Evolutionary conservation across 768 basidiomycete species (phyloP), one percentile per base, ranked within the genome.

Genomic region (Calocybe gangraenosa): DNA sequence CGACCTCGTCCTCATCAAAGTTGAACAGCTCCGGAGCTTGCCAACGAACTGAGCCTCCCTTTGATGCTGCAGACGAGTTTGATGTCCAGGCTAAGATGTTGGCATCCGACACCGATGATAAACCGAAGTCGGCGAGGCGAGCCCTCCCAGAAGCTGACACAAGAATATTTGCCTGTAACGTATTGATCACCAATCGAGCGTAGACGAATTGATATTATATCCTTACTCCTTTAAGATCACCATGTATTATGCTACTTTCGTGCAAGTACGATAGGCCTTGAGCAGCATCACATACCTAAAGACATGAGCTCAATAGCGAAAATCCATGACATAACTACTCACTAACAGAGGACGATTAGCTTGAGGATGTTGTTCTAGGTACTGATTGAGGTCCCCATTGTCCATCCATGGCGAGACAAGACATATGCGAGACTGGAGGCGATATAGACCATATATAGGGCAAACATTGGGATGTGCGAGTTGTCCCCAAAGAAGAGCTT

Each of bases 371-470:
- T 20, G 14, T 13, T 23, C 22, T 25, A 47, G 30, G 20, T 47
- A 47, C 3, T 19, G 21, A 22, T 22, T 38, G 10, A 47, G 11
- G 23, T 47, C 39, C 15, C 46, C 46, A 22, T 47, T 40, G 14
- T 28, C 39, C 18, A 47, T 41, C 46, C 46, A 47, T 7, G 46
- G 46, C 9, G 46, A 40, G 10, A 47, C 39, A n/a, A 47, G 30
- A 17, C 38, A 40, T 17, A 32, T 18, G 15, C 46, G 14, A 3
- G 25, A 31, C 2, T 22, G 18, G 20, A 18, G 30, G n/a, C 28
- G 37, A 19, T 39, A 47, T 20, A 47, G 23, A 9, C 46, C 46
- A 22, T 40, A 47, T 14, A 47, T 28, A 19, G 46, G 46, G 14
- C 39, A 32, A 35, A 47, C 19, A 35, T 41, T 47, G 3, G 39